Evolutionary conservation across 306 rosid species (phyloP).

Genomic region (Castanea mollissima): DNA sequence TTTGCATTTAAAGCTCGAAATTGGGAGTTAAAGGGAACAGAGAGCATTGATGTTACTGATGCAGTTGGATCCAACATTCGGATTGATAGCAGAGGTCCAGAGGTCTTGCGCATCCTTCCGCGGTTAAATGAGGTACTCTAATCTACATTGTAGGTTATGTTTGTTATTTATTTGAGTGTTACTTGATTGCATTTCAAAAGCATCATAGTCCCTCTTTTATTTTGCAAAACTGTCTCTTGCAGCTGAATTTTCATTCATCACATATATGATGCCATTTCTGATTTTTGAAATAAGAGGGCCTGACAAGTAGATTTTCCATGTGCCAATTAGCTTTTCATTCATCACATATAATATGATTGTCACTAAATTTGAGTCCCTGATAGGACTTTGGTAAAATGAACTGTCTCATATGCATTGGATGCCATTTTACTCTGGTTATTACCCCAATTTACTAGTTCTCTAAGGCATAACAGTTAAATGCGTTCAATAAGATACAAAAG

Average conservation of each 20-base stretch:
- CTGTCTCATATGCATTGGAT: too few species aligned
- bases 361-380: too few species aligned
- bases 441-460: too few species aligned
- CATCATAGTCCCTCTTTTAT: not conserved
- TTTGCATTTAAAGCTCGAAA: constrained; percentile 98
- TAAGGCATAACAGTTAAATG: too few species aligned
- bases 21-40: constrained; percentile 97
- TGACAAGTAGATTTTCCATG: not conserved
- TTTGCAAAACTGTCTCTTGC: not conserved
- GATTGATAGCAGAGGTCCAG: constrained; percentile 97
- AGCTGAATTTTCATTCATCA: not conserved
- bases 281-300: not conserved
- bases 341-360: too few species aligned
- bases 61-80: constrained; percentile 98
- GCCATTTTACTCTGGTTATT: too few species aligned
- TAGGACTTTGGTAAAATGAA: too few species aligned
- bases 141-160: constrained; percentile 17
- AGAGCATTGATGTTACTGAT: constrained; percentile 94
- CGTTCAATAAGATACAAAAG: too few species aligned
- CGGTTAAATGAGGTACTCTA: constrained; percentile 85
- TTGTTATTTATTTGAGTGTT: constrained; percentile 5
- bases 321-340: not conserved
- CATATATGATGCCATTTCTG: not conserved
- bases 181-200: not conserved
- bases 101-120: constrained; percentile 92